Conservation (phyloP, 257 asterid species). For the Plantago major region DNA sequence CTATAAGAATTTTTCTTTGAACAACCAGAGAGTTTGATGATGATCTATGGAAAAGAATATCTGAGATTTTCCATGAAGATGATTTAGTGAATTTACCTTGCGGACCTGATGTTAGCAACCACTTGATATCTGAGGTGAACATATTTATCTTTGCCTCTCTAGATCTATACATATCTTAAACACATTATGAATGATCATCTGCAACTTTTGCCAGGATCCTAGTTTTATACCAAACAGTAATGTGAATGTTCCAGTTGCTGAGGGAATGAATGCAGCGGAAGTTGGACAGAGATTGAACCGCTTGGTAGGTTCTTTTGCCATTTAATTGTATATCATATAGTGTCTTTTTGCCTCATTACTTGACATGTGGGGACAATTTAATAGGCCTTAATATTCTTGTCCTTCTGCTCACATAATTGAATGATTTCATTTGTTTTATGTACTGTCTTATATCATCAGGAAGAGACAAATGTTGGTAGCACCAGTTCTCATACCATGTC, state of each 20-base stretch:
- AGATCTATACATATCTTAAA: conserved; percentile 8
- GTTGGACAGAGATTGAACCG: conserved; percentile 52
- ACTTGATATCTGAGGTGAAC: conserved; percentile 81
- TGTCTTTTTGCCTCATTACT: conserved; percentile 5
- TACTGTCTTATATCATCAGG: conserved; percentile 39
- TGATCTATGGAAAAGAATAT: conserved; percentile 51
- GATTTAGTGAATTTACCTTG: conserved; percentile 73
- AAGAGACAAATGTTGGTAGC: conserved; percentile 43
- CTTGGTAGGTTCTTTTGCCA: conserved; percentile 38
- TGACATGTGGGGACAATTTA: not conserved
- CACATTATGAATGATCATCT: conserved; percentile 14
- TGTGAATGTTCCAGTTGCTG: conserved; percentile 51
- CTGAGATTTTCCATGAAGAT: conserved; percentile 76
- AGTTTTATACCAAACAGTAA: conserved; percentile 61
- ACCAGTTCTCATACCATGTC: conserved; percentile 40
- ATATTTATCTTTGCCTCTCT: not conserved
- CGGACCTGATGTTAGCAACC: conserved; percentile 94
- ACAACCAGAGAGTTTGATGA: conserved; percentile 82
- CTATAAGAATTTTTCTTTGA: conserved; percentile 3
- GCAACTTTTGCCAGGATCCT: conserved; percentile 54
- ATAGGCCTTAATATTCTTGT: too few relatives aligned
- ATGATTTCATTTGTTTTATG: conserved; percentile 18
- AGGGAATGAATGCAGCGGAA: conserved; percentile 82
- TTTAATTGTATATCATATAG: conserved; percentile 7
- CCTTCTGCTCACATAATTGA: too few relatives aligned